Conservation (phyloP, 352 stramenopile species). For the Phytopythium montanum region DNA sequence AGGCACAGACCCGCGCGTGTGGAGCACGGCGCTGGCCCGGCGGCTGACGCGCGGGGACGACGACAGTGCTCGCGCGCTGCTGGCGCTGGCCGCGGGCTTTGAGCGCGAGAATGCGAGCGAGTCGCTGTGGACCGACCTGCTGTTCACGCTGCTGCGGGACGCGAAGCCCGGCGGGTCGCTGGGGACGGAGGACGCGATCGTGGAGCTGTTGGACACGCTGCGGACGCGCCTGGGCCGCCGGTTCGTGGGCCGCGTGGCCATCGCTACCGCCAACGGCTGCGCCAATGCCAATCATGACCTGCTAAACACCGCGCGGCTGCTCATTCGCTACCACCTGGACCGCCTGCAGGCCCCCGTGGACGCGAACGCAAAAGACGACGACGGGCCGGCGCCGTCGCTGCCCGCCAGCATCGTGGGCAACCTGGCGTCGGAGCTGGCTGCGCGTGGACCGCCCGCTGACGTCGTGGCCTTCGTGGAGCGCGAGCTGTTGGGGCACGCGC, state of each 20-base stretch:
- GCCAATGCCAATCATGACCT: conserved; percentile 66
- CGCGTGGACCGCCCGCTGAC: conserved; percentile 24
- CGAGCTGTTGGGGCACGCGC: conserved; percentile 31
- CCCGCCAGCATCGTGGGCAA: conserved; percentile 46
- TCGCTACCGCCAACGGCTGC: conserved; percentile 62
- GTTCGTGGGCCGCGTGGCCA: conserved; percentile 41
- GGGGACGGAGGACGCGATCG: conserved; percentile 17
- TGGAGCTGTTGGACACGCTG: conserved; percentile 31
- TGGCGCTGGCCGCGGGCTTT: conserved; percentile 47
- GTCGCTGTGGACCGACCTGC: conserved; percentile 63
- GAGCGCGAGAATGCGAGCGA: conserved; percentile 42
- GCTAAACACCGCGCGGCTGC: conserved; percentile 36
- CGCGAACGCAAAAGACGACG: neutral
- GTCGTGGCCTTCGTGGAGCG: conserved; percentile 25
- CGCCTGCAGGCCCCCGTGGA: conserved; percentile 10
- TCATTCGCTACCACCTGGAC: conserved; percentile 47
- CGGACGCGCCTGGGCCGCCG: conserved; percentile 25
- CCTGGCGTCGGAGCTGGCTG: conserved; percentile 43
- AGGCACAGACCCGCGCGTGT: conserved; percentile 40
- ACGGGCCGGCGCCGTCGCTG: conserved; percentile 18
- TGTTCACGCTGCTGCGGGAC: conserved; percentile 69
- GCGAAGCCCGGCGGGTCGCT: conserved; percentile 11
- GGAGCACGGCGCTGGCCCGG: conserved; percentile 58
- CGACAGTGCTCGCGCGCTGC: conserved; percentile 36
- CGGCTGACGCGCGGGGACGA: conserved; percentile 45